Evolutionary conservation across 495 filamentous ascomycete genomes (phyloP).

Genomic region (Cercophora sp.): DNA sequence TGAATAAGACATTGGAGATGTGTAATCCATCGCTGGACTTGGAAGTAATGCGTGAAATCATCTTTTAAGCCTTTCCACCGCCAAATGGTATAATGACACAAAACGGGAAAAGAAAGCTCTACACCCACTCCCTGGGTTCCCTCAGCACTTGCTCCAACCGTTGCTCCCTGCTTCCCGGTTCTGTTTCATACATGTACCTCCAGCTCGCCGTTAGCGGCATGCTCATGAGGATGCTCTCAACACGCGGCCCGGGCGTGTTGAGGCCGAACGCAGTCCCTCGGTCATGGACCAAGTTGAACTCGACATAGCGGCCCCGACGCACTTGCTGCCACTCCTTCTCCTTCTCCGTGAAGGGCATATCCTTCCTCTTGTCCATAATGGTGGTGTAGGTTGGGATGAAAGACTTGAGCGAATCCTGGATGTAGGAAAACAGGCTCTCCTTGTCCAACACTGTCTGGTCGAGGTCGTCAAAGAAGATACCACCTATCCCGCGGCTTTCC

Average conservation of each 20-base stretch:
- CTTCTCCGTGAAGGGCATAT: slow-evolving; percentile 77
- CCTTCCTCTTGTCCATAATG: slow-evolving; percentile 80
- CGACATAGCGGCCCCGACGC: slow-evolving; percentile 86
- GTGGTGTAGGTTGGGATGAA: slow-evolving; percentile 92
- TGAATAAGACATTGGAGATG: too few relatives aligned
- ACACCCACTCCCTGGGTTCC: slow-evolving; percentile 90
- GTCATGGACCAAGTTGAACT: slow-evolving; percentile 98
- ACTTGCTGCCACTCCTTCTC: slow-evolving; percentile 98
- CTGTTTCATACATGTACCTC: slow-evolving; percentile 89
- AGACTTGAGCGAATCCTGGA: slow-evolving; percentile 74
- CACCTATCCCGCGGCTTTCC: slow-evolving; percentile 86
- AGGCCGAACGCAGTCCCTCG: slow-evolving; percentile 92
- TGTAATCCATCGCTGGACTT: too few relatives aligned
- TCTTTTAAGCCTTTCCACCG: too few relatives aligned
- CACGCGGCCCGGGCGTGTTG: slow-evolving; percentile 82
- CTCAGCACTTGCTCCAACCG: slow-evolving; percentile 76
- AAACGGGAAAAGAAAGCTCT: slow-evolving; percentile 15
- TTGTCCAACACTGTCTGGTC: slow-evolving; percentile 76
- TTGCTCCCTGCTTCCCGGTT: slow-evolving; percentile 69
- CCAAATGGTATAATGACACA: too few relatives aligned
- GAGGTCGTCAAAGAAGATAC: slow-evolving; percentile 98
- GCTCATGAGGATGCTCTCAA: slow-evolving; percentile 98
- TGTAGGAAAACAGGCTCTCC: slow-evolving; percentile 89
- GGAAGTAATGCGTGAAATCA: too few relatives aligned
- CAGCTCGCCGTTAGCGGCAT: slow-evolving; percentile 88